A percentile compares a stretch with the other conserved stretches of the same genome.
phyloP scores from a whole-genome alignment of 2,329 filamentous ascomycete species.

The Penicillium sp. region DNA sequence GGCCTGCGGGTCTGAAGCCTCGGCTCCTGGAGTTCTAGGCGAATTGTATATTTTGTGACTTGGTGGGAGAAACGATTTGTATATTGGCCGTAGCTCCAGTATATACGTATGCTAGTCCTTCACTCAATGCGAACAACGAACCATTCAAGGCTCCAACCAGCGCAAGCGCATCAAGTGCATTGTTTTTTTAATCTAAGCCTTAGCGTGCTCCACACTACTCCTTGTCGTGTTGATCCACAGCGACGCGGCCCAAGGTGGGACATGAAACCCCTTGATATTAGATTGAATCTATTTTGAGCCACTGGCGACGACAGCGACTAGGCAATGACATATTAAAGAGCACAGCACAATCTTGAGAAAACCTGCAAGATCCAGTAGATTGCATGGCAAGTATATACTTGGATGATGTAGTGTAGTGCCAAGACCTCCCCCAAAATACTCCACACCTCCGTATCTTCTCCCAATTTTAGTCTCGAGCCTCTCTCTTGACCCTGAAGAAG shows the following conservation, averaged over 20 bases:
- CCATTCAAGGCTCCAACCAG: no score
- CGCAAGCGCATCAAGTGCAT: slow-evolving; percentile 2
- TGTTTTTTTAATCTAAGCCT: slow-evolving; percentile 23
- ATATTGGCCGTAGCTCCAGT: not conserved
- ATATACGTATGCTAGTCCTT: no score
- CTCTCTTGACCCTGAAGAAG: slow-evolving; percentile 12
- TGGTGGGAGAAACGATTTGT: not conserved
- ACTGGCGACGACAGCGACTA: not conserved
- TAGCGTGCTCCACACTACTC: slow-evolving; percentile 24
- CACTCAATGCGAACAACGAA: no score
- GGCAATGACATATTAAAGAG: not conserved
- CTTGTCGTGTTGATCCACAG: slow-evolving; percentile 22
- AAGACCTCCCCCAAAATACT: slow-evolving; percentile 21
- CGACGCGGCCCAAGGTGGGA: slow-evolving; percentile 27
- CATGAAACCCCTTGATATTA: slow-evolving; percentile 11
- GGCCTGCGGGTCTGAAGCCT: slow-evolving; percentile 7
- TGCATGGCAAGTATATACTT: not conserved
- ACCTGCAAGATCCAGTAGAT: no score
- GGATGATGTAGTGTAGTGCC: slow-evolving; percentile 11
- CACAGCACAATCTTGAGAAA: not conserved
- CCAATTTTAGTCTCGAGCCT: slow-evolving; percentile 21
- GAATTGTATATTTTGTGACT: slow-evolving; percentile 11
- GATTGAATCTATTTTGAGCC: slow-evolving; percentile 2
- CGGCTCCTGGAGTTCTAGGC: slow-evolving; percentile 19
- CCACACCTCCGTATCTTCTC: slow-evolving; percentile 16